Conservation (phyloP, 2,329 filamentous ascomycete species). For the Stagonosporopsis vannaccii region DNA sequence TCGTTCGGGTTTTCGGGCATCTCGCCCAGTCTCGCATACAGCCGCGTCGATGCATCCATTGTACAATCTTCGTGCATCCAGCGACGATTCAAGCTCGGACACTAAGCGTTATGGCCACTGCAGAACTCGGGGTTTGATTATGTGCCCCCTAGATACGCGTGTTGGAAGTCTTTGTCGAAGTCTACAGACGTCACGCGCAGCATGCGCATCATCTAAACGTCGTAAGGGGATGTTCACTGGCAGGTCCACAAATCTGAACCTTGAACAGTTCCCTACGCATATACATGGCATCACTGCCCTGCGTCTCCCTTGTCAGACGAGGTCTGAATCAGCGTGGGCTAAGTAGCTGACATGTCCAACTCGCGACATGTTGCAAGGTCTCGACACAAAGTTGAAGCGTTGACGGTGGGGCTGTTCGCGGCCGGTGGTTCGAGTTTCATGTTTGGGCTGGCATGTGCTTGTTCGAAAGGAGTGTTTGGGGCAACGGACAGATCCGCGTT, state of each 20-base stretch:
- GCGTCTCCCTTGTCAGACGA: background rate
- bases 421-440: conserved; percentile 42
- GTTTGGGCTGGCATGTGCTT: conserved; percentile 6
- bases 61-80: too few species aligned
- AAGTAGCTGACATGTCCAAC: conserved; percentile 20
- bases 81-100: too few species aligned
- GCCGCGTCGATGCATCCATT: conserved; percentile 42
- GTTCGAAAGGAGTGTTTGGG: background rate
- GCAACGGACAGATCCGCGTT: too few species aligned
- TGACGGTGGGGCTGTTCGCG: conserved; percentile 9
- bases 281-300: background rate
- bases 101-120: too few species aligned
- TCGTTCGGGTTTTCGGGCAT: conserved; percentile 41
- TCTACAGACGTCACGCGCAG: background rate
- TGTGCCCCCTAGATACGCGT: too few species aligned
- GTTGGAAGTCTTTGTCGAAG: too few species aligned
- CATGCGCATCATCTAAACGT: background rate
- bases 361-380: conserved; percentile 19
- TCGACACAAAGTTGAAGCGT: conserved; percentile 28
- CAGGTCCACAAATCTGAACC: background rate
- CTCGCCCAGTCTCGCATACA: conserved; percentile 42
- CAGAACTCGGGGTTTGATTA: too few species aligned
- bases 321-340: background rate
- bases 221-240: background rate
- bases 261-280: background rate